These are phyloP conservation scores for Camelina laxa DNA, from an alignment of 345 rosid genomes.

Conservation along the genomic window DNA sequence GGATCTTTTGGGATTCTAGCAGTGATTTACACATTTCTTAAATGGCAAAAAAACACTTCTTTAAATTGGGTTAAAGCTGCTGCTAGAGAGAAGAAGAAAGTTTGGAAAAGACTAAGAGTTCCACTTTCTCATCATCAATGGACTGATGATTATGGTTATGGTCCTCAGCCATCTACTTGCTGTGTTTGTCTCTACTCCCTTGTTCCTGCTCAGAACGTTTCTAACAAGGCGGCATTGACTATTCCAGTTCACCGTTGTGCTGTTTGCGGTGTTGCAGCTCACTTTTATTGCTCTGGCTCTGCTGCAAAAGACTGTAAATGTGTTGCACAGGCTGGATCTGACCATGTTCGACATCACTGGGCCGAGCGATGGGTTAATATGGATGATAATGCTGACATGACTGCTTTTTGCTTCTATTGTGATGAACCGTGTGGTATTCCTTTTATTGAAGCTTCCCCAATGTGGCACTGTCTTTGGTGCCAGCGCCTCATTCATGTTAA, in stretches of 20 bases:
- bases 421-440: constrained; percentile 76
- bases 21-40: constrained; percentile 52
- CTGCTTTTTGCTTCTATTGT: constrained; percentile 67
- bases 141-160: constrained; percentile 58
- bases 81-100: constrained; percentile 60
- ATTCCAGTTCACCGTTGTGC: constrained; percentile 58
- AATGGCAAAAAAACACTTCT: constrained; percentile 65
- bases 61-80: constrained; percentile 68
- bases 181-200: constrained; percentile 64
- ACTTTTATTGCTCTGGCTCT: constrained; percentile 62
- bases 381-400: constrained; percentile 62
- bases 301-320: constrained; percentile 70
- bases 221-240: constrained; percentile 45
- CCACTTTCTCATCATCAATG: constrained; percentile 64
- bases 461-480: constrained; percentile 79
- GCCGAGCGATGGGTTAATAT: constrained; percentile 68
- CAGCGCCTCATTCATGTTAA: constrained; percentile 72
- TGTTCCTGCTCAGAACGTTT: constrained; percentile 47
- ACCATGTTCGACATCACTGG: constrained; percentile 68
- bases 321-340: constrained; percentile 62
- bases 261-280: constrained; percentile 74
- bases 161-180: constrained; percentile 60
- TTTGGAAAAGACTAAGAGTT: constrained; percentile 62
- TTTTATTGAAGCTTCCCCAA: constrained; percentile 66
- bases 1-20: constrained; percentile 52